phyloP scores from a whole-genome alignment of 2,329 filamentous ascomycete species.

The Fusarium sterilihyphosum region DNA sequence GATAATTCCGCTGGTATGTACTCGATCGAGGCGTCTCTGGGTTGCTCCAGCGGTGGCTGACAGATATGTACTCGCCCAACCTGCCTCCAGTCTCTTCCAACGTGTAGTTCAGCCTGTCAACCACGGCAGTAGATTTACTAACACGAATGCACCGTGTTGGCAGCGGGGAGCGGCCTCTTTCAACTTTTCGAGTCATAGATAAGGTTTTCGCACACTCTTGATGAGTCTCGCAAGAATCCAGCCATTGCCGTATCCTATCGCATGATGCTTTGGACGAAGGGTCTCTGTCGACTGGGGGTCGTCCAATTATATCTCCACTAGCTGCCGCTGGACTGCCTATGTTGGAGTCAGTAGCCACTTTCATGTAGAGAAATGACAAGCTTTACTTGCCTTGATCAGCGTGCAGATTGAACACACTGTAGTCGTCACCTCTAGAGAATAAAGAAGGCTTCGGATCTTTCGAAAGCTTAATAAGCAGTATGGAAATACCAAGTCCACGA shows the following conservation, averaged over 20 bases:
- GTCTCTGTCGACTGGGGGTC: fast-evolving
- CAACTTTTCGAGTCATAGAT: not conserved
- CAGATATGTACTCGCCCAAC: not conserved
- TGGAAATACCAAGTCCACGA: fast-evolving
- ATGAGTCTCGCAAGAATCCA: not conserved
- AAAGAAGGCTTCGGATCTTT: not conserved
- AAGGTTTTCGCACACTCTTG: not conserved
- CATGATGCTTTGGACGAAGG: fast-evolving
- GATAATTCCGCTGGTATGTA: not conserved
- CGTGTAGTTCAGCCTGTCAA: fast-evolving
- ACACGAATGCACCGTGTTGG: not conserved
- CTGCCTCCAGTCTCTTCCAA: not conserved
- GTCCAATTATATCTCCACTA: not conserved
- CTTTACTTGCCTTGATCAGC: fast-evolving
- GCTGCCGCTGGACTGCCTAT: not conserved
- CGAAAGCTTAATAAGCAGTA: not conserved
- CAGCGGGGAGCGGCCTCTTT: fast-evolving
- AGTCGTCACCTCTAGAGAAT: fast-evolving
- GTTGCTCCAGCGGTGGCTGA: not conserved
- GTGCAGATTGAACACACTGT: not conserved
- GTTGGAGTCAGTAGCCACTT: fast-evolving
- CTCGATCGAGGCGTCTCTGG: not conserved
- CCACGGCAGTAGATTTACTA: fast-evolving
- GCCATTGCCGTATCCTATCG: not conserved
- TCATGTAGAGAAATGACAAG: no score